Evolutionary conservation across 2,329 filamentous ascomycete species (phyloP).

Genomic region (Talaromyces sp.): DNA sequence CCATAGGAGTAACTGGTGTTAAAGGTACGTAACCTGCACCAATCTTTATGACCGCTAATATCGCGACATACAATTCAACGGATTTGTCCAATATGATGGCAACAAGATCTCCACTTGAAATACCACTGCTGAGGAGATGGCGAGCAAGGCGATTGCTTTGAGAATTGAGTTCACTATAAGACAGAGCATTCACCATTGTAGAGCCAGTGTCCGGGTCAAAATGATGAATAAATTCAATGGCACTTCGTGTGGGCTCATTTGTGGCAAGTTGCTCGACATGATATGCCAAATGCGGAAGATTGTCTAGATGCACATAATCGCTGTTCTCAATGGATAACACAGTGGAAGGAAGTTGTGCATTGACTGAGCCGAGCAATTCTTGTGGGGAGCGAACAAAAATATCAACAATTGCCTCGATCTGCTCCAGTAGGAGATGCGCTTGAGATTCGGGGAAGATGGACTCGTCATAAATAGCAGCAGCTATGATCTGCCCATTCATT

Average conservation of each 20-base stretch:
- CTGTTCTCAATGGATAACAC: conserved; percentile 54
- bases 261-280: conserved; percentile 57
- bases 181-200: conserved; percentile 48
- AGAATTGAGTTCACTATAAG: conserved; percentile 65
- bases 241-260: conserved; percentile 54
- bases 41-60: conserved; percentile 71
- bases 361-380: conserved; percentile 34
- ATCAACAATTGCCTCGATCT: conserved; percentile 58
- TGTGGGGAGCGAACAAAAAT: conserved; percentile 44
- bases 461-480: conserved; percentile 57
- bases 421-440: conserved; percentile 56
- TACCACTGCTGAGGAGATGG: conserved; percentile 51
- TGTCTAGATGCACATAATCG: conserved; percentile 33
- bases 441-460: conserved; percentile 57
- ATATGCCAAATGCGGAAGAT: conserved; percentile 48
- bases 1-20: conserved; percentile 65
- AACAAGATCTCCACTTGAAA: conserved; percentile 59
- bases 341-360: conserved; percentile 28
- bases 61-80: conserved; percentile 66
- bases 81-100: conserved; percentile 78
- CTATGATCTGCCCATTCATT: conserved; percentile 42
- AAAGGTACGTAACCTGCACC: conserved; percentile 80
- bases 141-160: conserved; percentile 64
- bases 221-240: conserved; percentile 62
- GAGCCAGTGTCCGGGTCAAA: conserved; percentile 39